A percentile compares a stretch with the other conserved stretches of the same genome.
phyloP scores from a whole-genome alignment of 495 filamentous ascomycete species.

The Hypoxylon perforatum region DNA sequence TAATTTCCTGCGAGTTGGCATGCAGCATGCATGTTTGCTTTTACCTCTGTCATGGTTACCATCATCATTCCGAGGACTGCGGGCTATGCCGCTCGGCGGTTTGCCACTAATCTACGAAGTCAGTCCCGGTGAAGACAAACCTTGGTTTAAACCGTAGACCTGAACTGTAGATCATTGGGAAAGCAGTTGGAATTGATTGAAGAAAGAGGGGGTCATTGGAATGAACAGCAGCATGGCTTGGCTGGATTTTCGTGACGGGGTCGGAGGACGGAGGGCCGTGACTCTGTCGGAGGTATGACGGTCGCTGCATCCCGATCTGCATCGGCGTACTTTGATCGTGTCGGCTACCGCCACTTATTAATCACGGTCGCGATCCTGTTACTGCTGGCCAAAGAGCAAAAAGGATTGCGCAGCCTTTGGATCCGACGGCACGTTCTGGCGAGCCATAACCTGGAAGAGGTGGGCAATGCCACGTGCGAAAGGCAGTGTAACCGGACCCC shows the following conservation, averaged over 20 bases:
- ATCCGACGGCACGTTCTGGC: conserved; percentile 2
- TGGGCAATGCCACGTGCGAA: conserved; percentile 27
- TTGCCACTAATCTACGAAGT: too few relatives aligned
- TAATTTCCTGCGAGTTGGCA: too few relatives aligned
- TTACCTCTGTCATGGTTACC: too few relatives aligned
- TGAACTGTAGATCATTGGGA: neutral
- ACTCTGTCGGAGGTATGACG: neutral
- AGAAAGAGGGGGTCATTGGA: neutral
- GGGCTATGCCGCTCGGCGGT: too few relatives aligned
- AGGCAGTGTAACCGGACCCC: conserved; percentile 33
- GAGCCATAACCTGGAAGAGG: conserved; percentile 7
- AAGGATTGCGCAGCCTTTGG: conserved; percentile 6
- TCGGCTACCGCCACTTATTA: neutral
- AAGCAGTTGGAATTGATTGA: neutral
- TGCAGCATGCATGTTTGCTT: too few relatives aligned
- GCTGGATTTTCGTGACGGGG: neutral
- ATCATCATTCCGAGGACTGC: too few relatives aligned
- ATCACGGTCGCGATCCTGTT: neutral
- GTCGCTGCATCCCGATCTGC: neutral
- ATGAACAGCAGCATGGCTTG: neutral
- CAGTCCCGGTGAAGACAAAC: too few relatives aligned
- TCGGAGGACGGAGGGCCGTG: neutral
- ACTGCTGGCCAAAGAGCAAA: neutral
- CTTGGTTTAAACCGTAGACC: too few relatives aligned
- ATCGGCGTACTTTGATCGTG: neutral